phyloP scores from a whole-genome alignment of 2,329 filamentous ascomycete species.

The Colletotrichum tropicicola region DNA sequence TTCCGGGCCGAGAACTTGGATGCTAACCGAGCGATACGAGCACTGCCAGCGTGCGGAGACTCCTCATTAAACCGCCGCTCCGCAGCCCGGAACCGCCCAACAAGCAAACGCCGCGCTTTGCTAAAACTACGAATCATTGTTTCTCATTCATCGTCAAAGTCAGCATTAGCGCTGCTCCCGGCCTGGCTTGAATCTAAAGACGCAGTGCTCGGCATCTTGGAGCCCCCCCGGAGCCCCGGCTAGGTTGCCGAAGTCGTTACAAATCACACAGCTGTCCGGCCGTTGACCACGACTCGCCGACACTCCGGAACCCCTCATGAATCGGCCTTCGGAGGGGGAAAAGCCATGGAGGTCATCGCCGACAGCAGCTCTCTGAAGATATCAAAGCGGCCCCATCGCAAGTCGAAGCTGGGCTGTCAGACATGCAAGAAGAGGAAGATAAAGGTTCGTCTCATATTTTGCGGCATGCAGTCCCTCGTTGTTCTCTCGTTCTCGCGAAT shows the following conservation, averaged over 20 bases:
- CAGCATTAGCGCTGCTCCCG: background rate
- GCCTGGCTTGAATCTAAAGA: too few relatives aligned
- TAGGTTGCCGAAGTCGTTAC: background rate
- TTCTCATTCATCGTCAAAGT: background rate
- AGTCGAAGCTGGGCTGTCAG: conserved; percentile 61
- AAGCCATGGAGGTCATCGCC: background rate
- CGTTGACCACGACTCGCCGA: too few relatives aligned
- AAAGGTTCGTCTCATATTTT: conserved; percentile 40
- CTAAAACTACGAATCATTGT: background rate
- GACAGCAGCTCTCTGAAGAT: background rate
- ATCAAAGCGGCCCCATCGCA: conserved; percentile 61
- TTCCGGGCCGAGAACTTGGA: background rate
- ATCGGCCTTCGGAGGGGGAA: too few relatives aligned
- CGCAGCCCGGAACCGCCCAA: background rate
- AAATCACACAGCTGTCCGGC: too few relatives aligned
- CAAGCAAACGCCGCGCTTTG: too few relatives aligned
- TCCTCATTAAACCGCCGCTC: background rate
- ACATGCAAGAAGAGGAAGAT: conserved; percentile 65
- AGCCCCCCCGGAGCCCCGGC: background rate
- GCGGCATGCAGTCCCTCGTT: background rate
- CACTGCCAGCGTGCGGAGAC: background rate
- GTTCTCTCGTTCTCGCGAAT: background rate
- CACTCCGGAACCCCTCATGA: background rate
- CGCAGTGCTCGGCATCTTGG: background rate
- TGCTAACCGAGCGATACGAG: conserved; percentile 21